These are phyloP conservation scores for Camillea tinctor DNA, from an alignment of 2,329 filamentous ascomycete genomes.

Conservation along the genomic window DNA sequence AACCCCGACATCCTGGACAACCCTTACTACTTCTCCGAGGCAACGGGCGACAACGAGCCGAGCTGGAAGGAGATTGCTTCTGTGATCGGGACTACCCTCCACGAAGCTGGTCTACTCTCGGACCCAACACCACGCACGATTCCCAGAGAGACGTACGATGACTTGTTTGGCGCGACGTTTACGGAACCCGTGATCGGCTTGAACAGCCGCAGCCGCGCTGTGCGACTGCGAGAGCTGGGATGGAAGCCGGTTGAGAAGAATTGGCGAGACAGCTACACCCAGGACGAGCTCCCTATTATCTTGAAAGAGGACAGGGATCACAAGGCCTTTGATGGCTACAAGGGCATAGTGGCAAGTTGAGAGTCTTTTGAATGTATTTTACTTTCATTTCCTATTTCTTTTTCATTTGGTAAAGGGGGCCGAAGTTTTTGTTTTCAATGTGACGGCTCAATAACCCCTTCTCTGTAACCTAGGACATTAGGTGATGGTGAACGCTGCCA, in stretches of 20 bases:
- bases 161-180: conserved; percentile 38
- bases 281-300: conserved; percentile 43
- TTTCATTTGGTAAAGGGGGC: not conserved
- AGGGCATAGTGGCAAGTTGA: conserved; percentile 13
- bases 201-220: conserved; percentile 43
- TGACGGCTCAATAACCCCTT: not conserved
- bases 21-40: conserved; percentile 51
- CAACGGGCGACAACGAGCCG: conserved; percentile 37
- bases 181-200: conserved; percentile 38
- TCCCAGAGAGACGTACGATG: conserved; percentile 36
- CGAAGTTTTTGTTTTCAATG: not conserved
- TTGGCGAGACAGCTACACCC: conserved; percentile 35
- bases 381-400: not conserved
- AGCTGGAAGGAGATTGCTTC: conserved; percentile 41
- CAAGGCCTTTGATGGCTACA: conserved; percentile 18
- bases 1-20: conserved; percentile 36
- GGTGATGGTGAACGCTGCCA: not conserved
- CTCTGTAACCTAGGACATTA: not conserved
- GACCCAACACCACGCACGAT: conserved; percentile 37
- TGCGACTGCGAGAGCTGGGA: conserved; percentile 42
- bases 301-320: conserved; percentile 29
- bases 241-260: conserved; percentile 46
- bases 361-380: not conserved
- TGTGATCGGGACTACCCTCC: conserved; percentile 37
- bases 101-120: conserved; percentile 37